Evolutionary conservation across 2,329 filamentous ascomycete genomes (phyloP).

Genomic region (Hortaea werneckii): DNA sequence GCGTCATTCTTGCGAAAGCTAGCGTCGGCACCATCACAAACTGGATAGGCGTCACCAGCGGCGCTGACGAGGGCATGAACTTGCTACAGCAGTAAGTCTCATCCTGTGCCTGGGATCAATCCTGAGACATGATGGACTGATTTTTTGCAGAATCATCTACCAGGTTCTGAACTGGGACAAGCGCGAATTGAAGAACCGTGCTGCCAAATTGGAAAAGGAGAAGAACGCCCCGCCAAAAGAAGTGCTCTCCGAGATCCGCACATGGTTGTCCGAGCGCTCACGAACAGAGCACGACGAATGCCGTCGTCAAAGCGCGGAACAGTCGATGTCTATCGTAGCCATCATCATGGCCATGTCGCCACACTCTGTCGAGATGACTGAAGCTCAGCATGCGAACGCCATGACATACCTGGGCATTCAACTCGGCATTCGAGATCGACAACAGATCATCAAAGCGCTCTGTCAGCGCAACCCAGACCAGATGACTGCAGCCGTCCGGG

Average conservation of each 20-base stretch:
- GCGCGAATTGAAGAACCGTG: conserved; percentile 55
- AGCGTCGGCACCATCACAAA: conserved; percentile 66
- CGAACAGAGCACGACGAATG: conserved; percentile 49
- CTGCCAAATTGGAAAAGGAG: conserved; percentile 53
- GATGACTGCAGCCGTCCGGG: conserved; percentile 57
- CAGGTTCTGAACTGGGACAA: conserved; percentile 65
- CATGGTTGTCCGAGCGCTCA: conserved; percentile 42
- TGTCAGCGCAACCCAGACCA: conserved; percentile 62
- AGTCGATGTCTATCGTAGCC: conserved; percentile 52
- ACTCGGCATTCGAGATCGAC: conserved; percentile 64
- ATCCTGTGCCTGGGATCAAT: too few relatives aligned
- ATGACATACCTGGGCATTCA: conserved; percentile 61
- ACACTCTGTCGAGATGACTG: conserved; percentile 38
- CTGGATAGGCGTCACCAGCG: conserved; percentile 64
- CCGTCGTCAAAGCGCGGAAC: conserved; percentile 45
- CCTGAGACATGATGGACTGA: conserved; percentile 1
- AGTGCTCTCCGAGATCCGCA: conserved; percentile 50
- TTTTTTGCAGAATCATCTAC: conserved; percentile 53
- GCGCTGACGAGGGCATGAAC: conserved; percentile 70
- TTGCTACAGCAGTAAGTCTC: conserved; percentile 51
- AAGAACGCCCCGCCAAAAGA: conserved; percentile 50
- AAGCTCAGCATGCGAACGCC: conserved; percentile 53
- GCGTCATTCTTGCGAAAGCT: conserved; percentile 65
- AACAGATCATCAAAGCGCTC: conserved; percentile 55
- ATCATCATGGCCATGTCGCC: conserved; percentile 52